Conservation (phyloP, 2,329 filamentous ascomycete genomes). For the Aureobasidium pullulans region DNA sequence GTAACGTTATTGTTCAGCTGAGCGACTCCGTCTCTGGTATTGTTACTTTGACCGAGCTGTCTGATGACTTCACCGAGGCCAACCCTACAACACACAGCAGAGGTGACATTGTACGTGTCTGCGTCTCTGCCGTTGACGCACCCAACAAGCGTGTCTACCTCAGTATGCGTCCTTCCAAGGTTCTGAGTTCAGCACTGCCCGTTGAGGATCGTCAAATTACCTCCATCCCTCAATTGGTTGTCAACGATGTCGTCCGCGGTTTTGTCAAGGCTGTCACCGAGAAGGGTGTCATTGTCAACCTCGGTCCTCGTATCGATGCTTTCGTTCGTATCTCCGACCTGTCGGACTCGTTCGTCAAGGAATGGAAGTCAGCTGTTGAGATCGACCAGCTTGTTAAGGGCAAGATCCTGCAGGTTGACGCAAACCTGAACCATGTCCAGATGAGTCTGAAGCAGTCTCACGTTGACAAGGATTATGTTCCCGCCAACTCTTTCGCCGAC, state of each 20-base stretch:
- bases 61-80: conserved; percentile 77
- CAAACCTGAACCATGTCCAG: conserved; percentile 63
- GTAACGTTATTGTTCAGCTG: conserved; percentile 76
- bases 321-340: conserved; percentile 82
- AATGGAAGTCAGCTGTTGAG: conserved; percentile 88
- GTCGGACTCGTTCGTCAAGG: conserved; percentile 84
- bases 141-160: conserved; percentile 78
- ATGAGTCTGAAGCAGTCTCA: conserved; percentile 82
- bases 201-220: conserved; percentile 76
- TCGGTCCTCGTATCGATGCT: conserved; percentile 74
- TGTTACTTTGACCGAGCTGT: conserved; percentile 73
- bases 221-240: conserved; percentile 60
- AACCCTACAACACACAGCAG: conserved; percentile 69
- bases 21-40: conserved; percentile 72
- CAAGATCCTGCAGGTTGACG: conserved; percentile 67
- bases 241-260: conserved; percentile 75
- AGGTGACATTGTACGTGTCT: conserved; percentile 83
- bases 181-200: conserved; percentile 75
- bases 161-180: conserved; percentile 77
- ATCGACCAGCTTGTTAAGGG: conserved; percentile 86
- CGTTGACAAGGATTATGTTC: conserved; percentile 69
- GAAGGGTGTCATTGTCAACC: conserved; percentile 77
- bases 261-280: conserved; percentile 88
- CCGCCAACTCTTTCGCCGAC: conserved; percentile 66
- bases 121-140: conserved; percentile 69